These are phyloP conservation scores for Ophiostoma tasmaniense DNA, from an alignment of 2,329 filamentous ascomycete genomes.

Conservation along the genomic window DNA sequence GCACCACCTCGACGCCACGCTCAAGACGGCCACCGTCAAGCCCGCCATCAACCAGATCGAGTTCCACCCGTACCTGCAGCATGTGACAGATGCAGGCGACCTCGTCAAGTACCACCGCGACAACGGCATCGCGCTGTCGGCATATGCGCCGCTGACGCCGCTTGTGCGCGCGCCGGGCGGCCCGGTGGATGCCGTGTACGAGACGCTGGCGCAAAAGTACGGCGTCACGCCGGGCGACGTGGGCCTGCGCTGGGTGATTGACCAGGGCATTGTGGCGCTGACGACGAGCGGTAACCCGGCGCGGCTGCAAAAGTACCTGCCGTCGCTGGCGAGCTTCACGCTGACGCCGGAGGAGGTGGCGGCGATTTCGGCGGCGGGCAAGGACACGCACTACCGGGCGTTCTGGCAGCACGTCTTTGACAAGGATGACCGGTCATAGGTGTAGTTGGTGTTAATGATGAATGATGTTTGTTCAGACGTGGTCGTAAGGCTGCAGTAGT, in stretches of 20 bases:
- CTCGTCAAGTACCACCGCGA: slow-evolving; percentile 50
- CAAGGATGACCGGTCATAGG: slow-evolving; percentile 35
- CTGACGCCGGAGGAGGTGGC: slow-evolving; percentile 51
- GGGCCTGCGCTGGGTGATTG: slow-evolving; percentile 50
- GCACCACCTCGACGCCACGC: slow-evolving; percentile 45
- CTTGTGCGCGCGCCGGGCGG: slow-evolving; percentile 42
- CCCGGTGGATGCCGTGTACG: slow-evolving; percentile 44
- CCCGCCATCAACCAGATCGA: slow-evolving; percentile 77
- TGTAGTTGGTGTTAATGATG: neutral
- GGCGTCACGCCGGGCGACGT: slow-evolving; percentile 47
- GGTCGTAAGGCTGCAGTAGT: neutral
- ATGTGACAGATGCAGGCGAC: slow-evolving; percentile 32
- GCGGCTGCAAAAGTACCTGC: slow-evolving; percentile 47
- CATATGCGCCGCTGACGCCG: slow-evolving; percentile 49
- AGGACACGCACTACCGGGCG: slow-evolving; percentile 51
- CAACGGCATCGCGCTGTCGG: slow-evolving; percentile 47
- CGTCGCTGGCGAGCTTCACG: slow-evolving; percentile 46
- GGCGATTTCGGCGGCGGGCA: slow-evolving; percentile 47
- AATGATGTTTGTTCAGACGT: neutral
- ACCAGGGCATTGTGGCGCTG: slow-evolving; percentile 49
- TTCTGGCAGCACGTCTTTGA: slow-evolving; percentile 50
- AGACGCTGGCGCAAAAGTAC: slow-evolving; percentile 48
- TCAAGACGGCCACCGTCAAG: slow-evolving; percentile 49
- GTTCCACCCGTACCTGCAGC: slow-evolving; percentile 67
- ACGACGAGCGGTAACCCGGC: slow-evolving; percentile 53